These are phyloP conservation scores for Gossypium ekmanianum DNA, from an alignment of 345 rosid species.

Conservation along the genomic window DNA sequence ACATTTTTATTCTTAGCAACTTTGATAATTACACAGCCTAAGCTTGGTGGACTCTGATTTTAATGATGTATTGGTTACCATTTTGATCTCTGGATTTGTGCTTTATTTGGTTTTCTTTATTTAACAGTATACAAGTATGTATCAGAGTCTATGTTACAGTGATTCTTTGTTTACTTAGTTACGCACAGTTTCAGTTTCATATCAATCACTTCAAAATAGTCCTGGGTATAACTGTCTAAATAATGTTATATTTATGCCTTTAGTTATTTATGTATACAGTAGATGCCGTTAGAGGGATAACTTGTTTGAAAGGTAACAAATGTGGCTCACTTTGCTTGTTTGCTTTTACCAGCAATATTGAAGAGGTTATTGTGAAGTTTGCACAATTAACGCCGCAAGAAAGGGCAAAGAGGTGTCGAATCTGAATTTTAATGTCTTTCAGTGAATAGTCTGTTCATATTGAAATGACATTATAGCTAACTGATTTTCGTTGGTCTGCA, in stretches of 20 bases:
- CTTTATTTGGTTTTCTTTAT: neutral
- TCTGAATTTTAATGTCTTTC: neutral
- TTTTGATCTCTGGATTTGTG: neutral
- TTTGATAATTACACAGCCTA: neutral
- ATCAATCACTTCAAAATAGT: neutral
- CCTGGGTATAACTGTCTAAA: neutral
- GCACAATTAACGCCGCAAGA: conserved; percentile 80
- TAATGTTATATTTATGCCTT: neutral
- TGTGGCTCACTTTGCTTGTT: neutral
- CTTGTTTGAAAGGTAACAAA: conserved; percentile 6
- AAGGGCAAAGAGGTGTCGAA: conserved; percentile 69
- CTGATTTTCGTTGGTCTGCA: conserved; percentile 16
- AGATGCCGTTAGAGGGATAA: neutral
- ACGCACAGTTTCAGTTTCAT: neutral
- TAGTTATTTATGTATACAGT: neutral
- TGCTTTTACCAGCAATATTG: conserved; percentile 47
- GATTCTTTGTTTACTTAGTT: neutral
- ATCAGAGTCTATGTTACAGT: neutral
- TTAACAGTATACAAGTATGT: neutral
- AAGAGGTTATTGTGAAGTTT: conserved; percentile 75
- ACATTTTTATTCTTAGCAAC: neutral
- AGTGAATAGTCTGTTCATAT: conserved; percentile 18
- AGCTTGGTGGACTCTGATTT: neutral
- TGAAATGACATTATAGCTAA: conserved; percentile 10
- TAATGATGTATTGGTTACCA: neutral